Percentiles rank a stretch among this genome's conserved stretches.
Evolutionary conservation across 2,329 filamentous ascomycete species (phyloP).

Genomic region (Zelopaecilomyces penicillatus): DNA sequence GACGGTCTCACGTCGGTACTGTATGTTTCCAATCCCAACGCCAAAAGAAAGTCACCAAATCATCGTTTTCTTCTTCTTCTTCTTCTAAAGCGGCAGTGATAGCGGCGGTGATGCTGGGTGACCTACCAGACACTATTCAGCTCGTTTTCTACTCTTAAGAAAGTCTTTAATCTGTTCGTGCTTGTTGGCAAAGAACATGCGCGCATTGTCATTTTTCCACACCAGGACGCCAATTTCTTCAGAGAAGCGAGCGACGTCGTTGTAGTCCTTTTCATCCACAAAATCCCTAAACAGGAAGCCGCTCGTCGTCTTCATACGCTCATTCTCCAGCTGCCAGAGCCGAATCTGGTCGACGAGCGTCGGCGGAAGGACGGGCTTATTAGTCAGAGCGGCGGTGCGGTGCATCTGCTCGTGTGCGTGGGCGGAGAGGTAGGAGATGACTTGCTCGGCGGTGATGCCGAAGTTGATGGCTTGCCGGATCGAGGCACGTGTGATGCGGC

Average conservation of each 20-base stretch:
- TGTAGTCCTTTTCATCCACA: constrained; percentile 60
- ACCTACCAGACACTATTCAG: constrained; percentile 21
- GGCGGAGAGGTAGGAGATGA: constrained; percentile 83
- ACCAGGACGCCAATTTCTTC: constrained; percentile 83
- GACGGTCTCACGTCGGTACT: too few species aligned
- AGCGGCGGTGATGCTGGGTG: too few species aligned
- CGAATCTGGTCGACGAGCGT: constrained; percentile 97
- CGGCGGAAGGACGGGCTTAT: constrained; percentile 72
- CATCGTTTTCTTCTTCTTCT: too few species aligned
- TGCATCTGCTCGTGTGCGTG: constrained; percentile 95
- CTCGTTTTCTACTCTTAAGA: constrained; percentile 56
- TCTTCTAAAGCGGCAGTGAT: too few species aligned
- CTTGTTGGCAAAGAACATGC: constrained; percentile 86
- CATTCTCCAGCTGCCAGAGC: constrained; percentile 94
- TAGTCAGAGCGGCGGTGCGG: constrained; percentile 48
- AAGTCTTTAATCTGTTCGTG: constrained; percentile 83
- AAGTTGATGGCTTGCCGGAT: constrained; percentile 79
- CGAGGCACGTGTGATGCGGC: constrained; percentile 80
- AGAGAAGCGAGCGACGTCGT: constrained; percentile 66
- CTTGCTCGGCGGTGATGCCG: constrained; percentile 91
- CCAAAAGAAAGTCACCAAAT: too few species aligned
- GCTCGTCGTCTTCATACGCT: constrained; percentile 75
- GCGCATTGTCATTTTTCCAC: constrained; percentile 73
- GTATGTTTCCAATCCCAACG: too few species aligned
- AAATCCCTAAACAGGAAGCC: constrained; percentile 93